Evolutionary conservation across 2,329 filamentous ascomycete species (phyloP).

Genomic region (Trichoderma breve): DNA sequence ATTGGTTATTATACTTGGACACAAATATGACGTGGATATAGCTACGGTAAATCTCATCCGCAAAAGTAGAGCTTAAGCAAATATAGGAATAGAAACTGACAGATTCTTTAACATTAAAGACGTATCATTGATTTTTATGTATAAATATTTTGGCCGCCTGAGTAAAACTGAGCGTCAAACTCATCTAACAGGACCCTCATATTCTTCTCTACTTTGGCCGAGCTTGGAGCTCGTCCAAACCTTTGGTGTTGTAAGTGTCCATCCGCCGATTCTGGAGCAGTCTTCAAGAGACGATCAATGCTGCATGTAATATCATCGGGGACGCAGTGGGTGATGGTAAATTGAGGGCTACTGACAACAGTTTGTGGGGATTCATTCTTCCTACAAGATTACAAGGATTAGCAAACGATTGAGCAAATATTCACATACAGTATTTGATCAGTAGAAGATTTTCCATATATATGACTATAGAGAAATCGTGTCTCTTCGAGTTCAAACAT

Average conservation of each 20-base stretch:
- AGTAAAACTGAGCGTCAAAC: neutral
- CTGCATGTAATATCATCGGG: neutral
- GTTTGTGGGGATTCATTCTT: neutral
- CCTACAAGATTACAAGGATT: neutral
- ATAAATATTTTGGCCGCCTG: too few species aligned
- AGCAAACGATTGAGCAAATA: neutral
- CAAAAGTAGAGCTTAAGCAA: too few species aligned
- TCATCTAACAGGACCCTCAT: accelerated
- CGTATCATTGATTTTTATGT: too few species aligned
- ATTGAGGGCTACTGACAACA: neutral
- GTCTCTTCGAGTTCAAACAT: too few species aligned
- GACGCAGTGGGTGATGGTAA: neutral
- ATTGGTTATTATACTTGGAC: too few species aligned
- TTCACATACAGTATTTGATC: too few species aligned
- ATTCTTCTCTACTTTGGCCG: neutral
- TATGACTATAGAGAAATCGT: too few species aligned
- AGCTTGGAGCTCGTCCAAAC: neutral
- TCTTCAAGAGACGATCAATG: neutral
- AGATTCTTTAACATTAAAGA: too few species aligned
- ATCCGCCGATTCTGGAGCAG: accelerated
- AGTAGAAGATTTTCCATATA: too few species aligned
- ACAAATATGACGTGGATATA: too few species aligned
- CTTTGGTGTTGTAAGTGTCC: neutral
- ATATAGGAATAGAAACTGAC: too few species aligned
- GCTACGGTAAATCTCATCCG: too few species aligned